Evolutionary conservation across 2,329 filamentous ascomycete genomes (phyloP), one percentile per base, ranked within the genome.

Genomic region (Botrytis squamosa): DNA sequence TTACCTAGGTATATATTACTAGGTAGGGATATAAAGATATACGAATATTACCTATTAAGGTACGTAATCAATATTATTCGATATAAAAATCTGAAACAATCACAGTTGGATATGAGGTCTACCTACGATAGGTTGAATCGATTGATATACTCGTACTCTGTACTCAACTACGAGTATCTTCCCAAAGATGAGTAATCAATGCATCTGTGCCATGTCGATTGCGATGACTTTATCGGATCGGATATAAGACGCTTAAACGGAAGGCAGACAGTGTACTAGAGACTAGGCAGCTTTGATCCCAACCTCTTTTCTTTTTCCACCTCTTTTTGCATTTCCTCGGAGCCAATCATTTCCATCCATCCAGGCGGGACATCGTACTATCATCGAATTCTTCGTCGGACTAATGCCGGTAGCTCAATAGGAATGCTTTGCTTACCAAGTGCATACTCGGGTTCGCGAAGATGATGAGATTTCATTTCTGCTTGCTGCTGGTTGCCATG

Each of bases 191-290:
- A 46, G 44, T 46, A 46, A n/a, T 52, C n/a, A 55, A 29, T 20
- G 29, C 3, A 36, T 60, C 18, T 20, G 33, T 60, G 29, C 18
- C 12, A 46, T n/a, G n/a, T 44, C 12, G 62, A 68, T 68, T 36
- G 36, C 36, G 49, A 57, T 68, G 12, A 29, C 33, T 68, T 55
- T 25, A 67, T 67, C 64, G 20, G 22, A 66, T 66, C 29, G 65
- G 46, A 55, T 33, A 42, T 68, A 38, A 68, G 22, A 25, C 46
- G 36, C 66, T 68, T 68, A 68, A 33, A 52, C 66, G 36, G 36
- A 68, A 57, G 4, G 65, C 44, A 44, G 6, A 44, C 42, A 20
- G 42, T 42, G 40, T 14, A 42, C 38, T 38, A 40, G 12, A 18
- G 4, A 38, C 42, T 44, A 42, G 4, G 65, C n/a, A 1, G 22